Base-by-base conservation (phyloP, 345 rosid genomes). In the Geranium rotundifolium region DNA sequence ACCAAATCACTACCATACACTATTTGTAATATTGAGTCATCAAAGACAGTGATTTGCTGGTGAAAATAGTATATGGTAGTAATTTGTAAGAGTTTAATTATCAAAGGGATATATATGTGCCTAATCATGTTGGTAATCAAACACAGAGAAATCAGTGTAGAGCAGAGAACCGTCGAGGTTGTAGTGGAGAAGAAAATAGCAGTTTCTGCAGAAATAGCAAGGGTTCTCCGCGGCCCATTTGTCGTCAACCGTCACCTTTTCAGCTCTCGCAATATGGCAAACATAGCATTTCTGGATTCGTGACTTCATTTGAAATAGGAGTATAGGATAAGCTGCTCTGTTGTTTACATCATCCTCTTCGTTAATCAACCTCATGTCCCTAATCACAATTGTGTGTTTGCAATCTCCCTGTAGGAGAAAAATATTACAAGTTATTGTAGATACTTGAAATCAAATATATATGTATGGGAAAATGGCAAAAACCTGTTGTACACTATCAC, bases 291-390 rank as follows among this genome's bases (percentile, higher is more conserved):
- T 93, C 72, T 72, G 70, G 12, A 60, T 50, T 7, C 83, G 79
- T 12, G 17, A 54, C 67, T 90, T 93, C 9, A 64, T 31, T 62
- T 77, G 85, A 59, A 78, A 88, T 52, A 66, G 59, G 31, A 72
- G 56, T 62, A 82, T 72, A 0, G 97, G 97, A 84, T 90, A 93
- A 65, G 85, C 86, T 17, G 79, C 73, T 37, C 82, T 80, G 57
- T 71, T 82, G 50, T 80, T 84, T 52, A 80, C 68, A 65, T 2
- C 27, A 23, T 93, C 97, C 16, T 87, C 96, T 0, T 83, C 85
- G 71, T 90, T 91, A 68, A 76, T 77, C 79, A 82, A 69, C 75
- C 96, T 86, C 95, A 88, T 85, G 78, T 93, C 97, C 52, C 91
- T 65, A 50, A 93, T 79, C 61, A 89, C 86, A 50, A 92, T 65